Evolutionary conservation across 2,329 filamentous ascomycete species (phyloP), one percentile per base, ranked within the genome.

Genomic region (Hymenotorrendiella dingleyae): DNA sequence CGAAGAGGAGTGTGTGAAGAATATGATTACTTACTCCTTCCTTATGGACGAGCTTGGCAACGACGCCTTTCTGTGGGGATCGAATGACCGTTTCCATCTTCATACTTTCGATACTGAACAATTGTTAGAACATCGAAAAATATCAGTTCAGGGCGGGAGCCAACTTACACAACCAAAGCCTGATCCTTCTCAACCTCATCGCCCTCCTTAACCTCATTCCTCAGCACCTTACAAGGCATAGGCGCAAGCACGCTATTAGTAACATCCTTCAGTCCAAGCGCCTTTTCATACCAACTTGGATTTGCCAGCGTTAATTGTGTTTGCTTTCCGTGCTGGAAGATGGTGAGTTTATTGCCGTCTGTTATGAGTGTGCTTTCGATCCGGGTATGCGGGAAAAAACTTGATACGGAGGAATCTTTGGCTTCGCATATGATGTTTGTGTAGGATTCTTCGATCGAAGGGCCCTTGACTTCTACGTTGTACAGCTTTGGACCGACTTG

Each of bases 221-320:
- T 80, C 48, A 98, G 68, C 20, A 98, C 84, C 68, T 97, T 97
- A 67, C 93, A 97, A 2, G 93, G 93, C 93, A 98, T 98, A 0
- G 93, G 93, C 17, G 93, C 88, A 19, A 86, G 73, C 1, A 97
- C 88, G 40, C 84, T 93, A 46, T 91, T 90, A 6, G 81, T 73
- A 0, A 76, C 75, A 58, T 94, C 87, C 62, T 87, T 90, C 49
- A 86, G 68, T 0, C 91, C 90, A 6, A 96, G 71, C 0, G 88
- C 89, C 65, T 94, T 91, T 55, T 89, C 86, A 45, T 85, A 84
- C 89, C 90, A 98, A 33, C 72, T 71, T 0, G 91, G 89, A 14
- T 68, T 66, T 29, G 74, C 60, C n/a, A 82, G 64, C 8, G 64
- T 64, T 20, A 83, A 62, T 47, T 81, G 73, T 5, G 74, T 78